Evolutionary conservation across 257 asterid species (phyloP).

Genomic region (Mentha longifolia): DNA sequence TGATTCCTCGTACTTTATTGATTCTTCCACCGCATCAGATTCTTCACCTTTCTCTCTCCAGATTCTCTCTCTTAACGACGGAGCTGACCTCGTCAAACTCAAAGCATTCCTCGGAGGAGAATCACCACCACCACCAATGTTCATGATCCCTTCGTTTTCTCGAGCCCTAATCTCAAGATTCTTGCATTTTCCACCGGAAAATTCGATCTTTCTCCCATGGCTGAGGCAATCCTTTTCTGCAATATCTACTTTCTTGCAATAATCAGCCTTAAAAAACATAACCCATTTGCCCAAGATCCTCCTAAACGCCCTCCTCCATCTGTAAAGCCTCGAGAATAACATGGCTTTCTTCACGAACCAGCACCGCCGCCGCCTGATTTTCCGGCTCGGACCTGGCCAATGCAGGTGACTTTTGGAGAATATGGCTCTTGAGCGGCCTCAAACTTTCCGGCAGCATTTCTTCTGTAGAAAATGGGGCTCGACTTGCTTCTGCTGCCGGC

Average conservation of each 20-base stretch:
- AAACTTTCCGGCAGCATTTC: constrained; percentile 13
- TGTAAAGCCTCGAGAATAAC: constrained; percentile 3
- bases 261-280: constrained; percentile 41
- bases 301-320: not conserved
- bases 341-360: constrained; percentile 33
- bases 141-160: constrained; percentile 15
- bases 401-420: constrained; percentile 44
- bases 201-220: constrained; percentile 31
- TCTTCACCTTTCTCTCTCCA: constrained; percentile 45
- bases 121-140: too few species aligned
- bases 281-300: constrained; percentile 45
- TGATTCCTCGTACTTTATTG: constrained; percentile 21
- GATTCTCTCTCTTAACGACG: constrained; percentile 56
- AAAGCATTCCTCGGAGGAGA: constrained; percentile 56
- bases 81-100: constrained; percentile 56
- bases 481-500: constrained; percentile 61
- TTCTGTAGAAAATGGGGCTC: constrained; percentile 56
- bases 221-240: constrained; percentile 39
- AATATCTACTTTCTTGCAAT: constrained; percentile 53
- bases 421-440: constrained; percentile 62
- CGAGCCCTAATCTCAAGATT: constrained; percentile 1
- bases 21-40: constrained; percentile 33
- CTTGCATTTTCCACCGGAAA: not conserved
- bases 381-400: constrained; percentile 44
- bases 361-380: constrained; percentile 13